These are phyloP conservation scores for Schizophyllum amplum DNA, from an alignment of 1,284 basidiomycete species.

Conservation along the genomic window DNA sequence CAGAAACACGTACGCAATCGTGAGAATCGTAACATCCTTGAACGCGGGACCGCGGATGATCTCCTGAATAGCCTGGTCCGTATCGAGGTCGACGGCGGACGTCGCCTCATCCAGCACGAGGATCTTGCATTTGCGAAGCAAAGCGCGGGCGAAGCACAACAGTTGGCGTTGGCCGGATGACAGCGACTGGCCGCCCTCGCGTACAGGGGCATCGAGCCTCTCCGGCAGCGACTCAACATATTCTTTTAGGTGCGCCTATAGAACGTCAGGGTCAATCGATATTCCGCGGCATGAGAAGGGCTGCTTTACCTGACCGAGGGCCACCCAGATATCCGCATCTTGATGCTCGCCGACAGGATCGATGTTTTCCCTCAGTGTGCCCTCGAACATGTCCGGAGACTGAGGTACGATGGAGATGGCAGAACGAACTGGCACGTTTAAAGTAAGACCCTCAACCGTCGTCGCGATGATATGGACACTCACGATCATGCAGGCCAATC, in stretches of 20 bases:
- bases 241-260: slow-evolving; percentile 53
- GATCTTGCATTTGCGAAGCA: slow-evolving; percentile 75
- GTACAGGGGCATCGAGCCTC: slow-evolving; percentile 67
- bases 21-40: slow-evolving; percentile 69
- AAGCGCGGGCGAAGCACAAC: slow-evolving; percentile 75
- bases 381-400: slow-evolving; percentile 75
- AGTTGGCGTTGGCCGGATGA: slow-evolving; percentile 83
- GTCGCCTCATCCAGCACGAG: slow-evolving; percentile 88
- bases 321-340: slow-evolving; percentile 79
- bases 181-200: slow-evolving; percentile 79
- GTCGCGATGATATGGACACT: slow-evolving; percentile 7
- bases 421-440: slow-evolving; percentile 44
- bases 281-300: slow-evolving; percentile 1
- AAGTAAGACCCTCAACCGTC: background rate
- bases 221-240: slow-evolving; percentile 69
- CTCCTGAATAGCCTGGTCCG: slow-evolving; percentile 78
- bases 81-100: slow-evolving; percentile 84
- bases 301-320: slow-evolving; percentile 59
- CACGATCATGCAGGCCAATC: slow-evolving; percentile 72
- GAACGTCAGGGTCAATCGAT: slow-evolving; percentile 2
- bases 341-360: slow-evolving; percentile 67
- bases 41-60: slow-evolving; percentile 72
- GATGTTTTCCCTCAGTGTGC: slow-evolving; percentile 79
- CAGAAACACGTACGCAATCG: slow-evolving; percentile 56
- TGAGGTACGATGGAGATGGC: slow-evolving; percentile 89